Conservation (phyloP, 306 rosid genomes). For the Quercus berberidifolia region DNA sequence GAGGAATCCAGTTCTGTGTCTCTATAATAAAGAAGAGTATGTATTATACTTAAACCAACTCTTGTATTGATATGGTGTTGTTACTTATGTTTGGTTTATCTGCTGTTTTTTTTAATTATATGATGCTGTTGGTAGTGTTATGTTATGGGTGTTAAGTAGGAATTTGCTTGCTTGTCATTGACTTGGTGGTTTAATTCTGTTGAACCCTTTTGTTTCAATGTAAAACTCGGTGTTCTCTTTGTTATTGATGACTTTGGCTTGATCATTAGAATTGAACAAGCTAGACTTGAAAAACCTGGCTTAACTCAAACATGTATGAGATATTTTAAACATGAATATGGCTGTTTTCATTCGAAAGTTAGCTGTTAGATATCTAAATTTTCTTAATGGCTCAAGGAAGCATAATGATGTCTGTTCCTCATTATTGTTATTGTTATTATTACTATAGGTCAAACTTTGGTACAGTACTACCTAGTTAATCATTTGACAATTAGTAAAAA, state of each 20-base stretch:
- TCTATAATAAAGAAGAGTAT: background rate
- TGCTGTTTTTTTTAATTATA: background rate
- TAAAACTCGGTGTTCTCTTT: too few relatives aligned
- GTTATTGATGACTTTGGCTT: too few relatives aligned
- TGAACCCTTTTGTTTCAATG: background rate
- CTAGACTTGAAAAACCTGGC: background rate
- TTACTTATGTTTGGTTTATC: background rate
- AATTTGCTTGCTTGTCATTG: background rate
- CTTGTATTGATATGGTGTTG: background rate
- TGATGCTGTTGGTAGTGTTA: background rate
- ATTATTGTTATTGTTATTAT: too few relatives aligned
- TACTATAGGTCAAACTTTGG: too few relatives aligned
- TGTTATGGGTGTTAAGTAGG: background rate
- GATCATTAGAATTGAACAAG: too few relatives aligned
- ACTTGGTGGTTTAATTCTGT: background rate
- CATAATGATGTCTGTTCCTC: too few relatives aligned
- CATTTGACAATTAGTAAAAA: too few relatives aligned
- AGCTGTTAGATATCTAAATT: background rate
- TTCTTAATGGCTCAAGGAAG: background rate
- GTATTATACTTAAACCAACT: background rate
- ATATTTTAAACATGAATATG: background rate
- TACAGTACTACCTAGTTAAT: too few relatives aligned
- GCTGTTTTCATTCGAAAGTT: background rate
- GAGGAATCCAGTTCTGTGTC: background rate
- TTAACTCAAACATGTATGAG: background rate